Conservation (phyloP, 306 rosid species). For the Rosa persica region DNA sequence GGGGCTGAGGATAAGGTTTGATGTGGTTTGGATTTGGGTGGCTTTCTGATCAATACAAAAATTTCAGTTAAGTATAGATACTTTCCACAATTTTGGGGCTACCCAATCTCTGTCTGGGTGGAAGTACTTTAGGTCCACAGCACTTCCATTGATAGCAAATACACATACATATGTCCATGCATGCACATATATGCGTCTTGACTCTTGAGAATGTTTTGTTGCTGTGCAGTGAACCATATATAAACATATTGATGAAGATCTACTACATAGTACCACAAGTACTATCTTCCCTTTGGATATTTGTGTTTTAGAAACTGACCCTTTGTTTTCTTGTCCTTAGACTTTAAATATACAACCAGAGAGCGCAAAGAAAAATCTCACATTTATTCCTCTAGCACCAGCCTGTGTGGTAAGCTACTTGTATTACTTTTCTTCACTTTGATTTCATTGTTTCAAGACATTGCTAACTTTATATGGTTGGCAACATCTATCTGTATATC, state of each 20-base stretch:
- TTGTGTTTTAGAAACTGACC: slow-evolving; percentile 27
- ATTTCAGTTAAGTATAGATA: neutral
- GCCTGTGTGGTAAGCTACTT: slow-evolving; percentile 85
- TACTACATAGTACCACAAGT: neutral
- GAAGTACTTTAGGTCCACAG: neutral
- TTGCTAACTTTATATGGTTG: neutral
- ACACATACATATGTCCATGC: neutral
- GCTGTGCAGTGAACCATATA: neutral
- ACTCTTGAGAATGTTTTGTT: neutral
- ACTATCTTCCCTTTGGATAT: neutral
- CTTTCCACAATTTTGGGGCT: neutral
- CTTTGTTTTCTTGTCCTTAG: slow-evolving; percentile 36
- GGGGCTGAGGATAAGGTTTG: neutral
- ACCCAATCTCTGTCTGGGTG: neutral
- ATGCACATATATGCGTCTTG: neutral
- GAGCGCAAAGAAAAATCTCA: slow-evolving; percentile 69
- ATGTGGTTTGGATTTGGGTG: neutral
- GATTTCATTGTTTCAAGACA: neutral
- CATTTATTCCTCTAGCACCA: slow-evolving; percentile 93
- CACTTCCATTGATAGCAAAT: neutral
- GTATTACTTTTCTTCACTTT: neutral
- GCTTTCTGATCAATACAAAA: neutral
- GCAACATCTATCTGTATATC: neutral
- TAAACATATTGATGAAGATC: too few relatives aligned
- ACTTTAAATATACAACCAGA: slow-evolving; percentile 72